Base-by-base conservation (phyloP, 768 basidiomycete genomes). In the Suillus brevipes region DNA sequence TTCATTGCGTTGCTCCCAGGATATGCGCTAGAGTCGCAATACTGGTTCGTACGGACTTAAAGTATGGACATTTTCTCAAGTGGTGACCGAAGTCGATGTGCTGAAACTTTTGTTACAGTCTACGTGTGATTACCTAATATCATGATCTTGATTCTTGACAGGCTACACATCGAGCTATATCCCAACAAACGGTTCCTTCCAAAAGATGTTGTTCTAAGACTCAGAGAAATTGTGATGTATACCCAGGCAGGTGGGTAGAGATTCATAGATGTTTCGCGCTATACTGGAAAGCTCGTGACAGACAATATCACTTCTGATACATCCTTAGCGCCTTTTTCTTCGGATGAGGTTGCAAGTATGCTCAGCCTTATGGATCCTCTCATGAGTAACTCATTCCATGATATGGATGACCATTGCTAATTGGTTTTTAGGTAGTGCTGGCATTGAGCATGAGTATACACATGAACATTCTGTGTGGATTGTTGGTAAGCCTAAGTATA, bases 311-410 rank as follows among this genome's bases (percentile, higher is more conserved):
- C 31, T 36, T 55, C 53, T 55, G 53, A 55, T 6, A 55, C 53
- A 13, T 55, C 31, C 31, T n/a, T 55, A 13, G 34, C 53, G 6
- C 53, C 53, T 36, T 55, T 55, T 36, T 34, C 53, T 55, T 55
- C 53, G 6, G 53, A 55, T n/a, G 53, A 55, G 53, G 53, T 55
- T 55, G 34, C 53, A 36, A 55, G 34, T n/a, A 55, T 55, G 53
- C 53, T 55, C 7, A 13, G 53, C 34, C 31, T 55, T 13, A 55
- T 55, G 53, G 53, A 55, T 55, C 31, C 31, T n/a, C 53, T 55
- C 31, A 55, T 55, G 53, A 13, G 53, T 55, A 13, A 55, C 13
- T 34, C 6, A n/a, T 36, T n/a, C 12, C 20, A 34, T 55, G 53
- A 55, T n/a, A 7, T 36, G 2, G 12, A 12, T n/a, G 6, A 34